Conservation (phyloP, 2,329 filamentous ascomycete species). For the Cytospora chrysosperma region DNA sequence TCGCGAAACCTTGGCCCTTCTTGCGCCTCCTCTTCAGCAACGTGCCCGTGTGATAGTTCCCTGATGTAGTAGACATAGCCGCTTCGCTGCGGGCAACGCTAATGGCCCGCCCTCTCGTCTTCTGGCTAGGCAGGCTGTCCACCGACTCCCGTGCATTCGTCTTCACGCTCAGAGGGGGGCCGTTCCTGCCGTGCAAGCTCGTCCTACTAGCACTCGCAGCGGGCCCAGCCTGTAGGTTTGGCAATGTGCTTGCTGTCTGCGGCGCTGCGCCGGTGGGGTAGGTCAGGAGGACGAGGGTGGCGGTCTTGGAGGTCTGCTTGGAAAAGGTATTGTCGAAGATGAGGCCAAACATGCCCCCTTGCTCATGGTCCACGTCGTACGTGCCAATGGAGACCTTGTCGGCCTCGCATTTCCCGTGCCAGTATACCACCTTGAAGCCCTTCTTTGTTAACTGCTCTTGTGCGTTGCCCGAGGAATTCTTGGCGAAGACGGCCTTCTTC, state of each 20-base stretch:
- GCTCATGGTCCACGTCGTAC: slow-evolving; percentile 70
- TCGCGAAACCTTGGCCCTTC: slow-evolving; percentile 88
- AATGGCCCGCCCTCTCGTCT: slow-evolving; percentile 39
- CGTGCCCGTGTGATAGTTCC: slow-evolving; percentile 76
- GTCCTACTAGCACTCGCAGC: slow-evolving; percentile 46
- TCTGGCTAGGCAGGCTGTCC: slow-evolving; percentile 60
- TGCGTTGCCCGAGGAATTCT: slow-evolving; percentile 59
- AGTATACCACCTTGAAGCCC: slow-evolving; percentile 70
- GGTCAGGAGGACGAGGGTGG: slow-evolving; percentile 90
- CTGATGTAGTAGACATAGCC: slow-evolving; percentile 35
- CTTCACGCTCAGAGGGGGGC: slow-evolving; percentile 43
- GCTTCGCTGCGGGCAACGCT: slow-evolving; percentile 55
- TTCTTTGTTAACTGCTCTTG: slow-evolving; percentile 64
- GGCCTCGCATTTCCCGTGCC: slow-evolving; percentile 93
- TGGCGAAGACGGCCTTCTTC: slow-evolving; percentile 49
- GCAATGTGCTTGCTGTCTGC: slow-evolving; percentile 70
- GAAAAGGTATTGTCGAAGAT: slow-evolving; percentile 99
- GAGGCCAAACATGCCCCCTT: slow-evolving; percentile 91
- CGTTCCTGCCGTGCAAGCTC: slow-evolving; percentile 48
- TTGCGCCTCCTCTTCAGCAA: slow-evolving; percentile 89
- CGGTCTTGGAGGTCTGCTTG: slow-evolving; percentile 90
- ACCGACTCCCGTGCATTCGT: slow-evolving; percentile 53
- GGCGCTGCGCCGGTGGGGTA: slow-evolving; percentile 83
- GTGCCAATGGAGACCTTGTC: slow-evolving; percentile 92
- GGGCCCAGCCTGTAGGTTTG: slow-evolving; percentile 49